Conservation (phyloP, 768 basidiomycete species). For the Melanogaster broomeanus region DNA sequence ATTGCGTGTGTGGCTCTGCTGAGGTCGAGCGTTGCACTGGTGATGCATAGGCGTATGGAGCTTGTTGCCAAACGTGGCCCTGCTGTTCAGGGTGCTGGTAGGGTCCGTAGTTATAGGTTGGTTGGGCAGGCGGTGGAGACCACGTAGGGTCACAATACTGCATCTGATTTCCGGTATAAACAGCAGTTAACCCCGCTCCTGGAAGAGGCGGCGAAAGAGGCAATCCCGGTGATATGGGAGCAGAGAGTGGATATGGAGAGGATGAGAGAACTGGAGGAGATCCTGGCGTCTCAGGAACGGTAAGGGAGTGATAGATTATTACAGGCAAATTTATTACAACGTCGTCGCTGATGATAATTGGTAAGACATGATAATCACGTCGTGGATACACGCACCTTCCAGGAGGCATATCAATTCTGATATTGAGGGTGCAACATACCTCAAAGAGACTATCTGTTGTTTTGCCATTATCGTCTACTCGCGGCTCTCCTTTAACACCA, state of each 20-base stretch:
- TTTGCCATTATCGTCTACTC: conserved; percentile 51
- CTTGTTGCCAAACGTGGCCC: conserved; percentile 17
- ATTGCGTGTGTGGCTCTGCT: conserved; percentile 39
- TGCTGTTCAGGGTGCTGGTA: conserved; percentile 8
- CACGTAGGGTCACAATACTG: conserved; percentile 11
- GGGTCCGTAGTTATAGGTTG: conserved; percentile 2
- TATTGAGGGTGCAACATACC: conserved; percentile 59
- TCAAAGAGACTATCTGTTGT: conserved; percentile 63
- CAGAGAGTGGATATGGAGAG: conserved; percentile 19
- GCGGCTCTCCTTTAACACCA: conserved; percentile 61
- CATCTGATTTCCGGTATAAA: conserved; percentile 9
- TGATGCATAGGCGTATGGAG: conserved; percentile 34
- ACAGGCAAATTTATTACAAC: conserved; percentile 65
- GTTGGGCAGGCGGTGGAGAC: conserved; percentile 6
- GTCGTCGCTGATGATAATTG: conserved; percentile 57
- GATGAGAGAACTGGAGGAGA: conserved; percentile 25
- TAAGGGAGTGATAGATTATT: conserved; percentile 62
- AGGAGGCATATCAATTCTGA: conserved; percentile 65
- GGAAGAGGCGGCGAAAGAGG: conserved; percentile 30
- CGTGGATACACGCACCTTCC: conserved; percentile 53
- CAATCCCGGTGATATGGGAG: conserved; percentile 14
- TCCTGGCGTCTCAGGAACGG: conserved; percentile 43
- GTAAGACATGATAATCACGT: conserved; percentile 8
- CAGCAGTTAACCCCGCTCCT: conserved; percentile 5
- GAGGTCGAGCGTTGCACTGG: conserved; percentile 53